phyloP scores from a whole-genome alignment of 352 stramenopile genomes.

The Globisporangium yorkense region DNA sequence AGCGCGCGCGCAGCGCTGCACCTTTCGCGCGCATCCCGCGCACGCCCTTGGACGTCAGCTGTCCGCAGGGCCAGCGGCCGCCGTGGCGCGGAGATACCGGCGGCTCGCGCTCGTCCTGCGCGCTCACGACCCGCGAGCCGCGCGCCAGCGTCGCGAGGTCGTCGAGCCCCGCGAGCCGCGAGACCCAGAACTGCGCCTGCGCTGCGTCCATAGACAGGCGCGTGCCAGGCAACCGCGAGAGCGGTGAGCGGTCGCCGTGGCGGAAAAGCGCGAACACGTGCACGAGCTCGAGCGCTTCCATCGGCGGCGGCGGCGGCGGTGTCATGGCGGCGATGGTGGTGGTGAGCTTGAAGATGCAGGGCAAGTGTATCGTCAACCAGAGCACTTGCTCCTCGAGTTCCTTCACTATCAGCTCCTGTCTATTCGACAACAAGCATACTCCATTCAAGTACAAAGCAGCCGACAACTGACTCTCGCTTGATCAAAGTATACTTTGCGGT shows the following conservation, averaged over 20 bases:
- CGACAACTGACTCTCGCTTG: not conserved
- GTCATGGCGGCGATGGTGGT: no score
- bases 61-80: slow-evolving; percentile 63
- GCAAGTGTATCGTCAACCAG: not conserved
- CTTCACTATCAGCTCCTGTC: not conserved
- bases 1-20: slow-evolving; percentile 30
- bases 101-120: slow-evolving; percentile 11
- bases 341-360: not conserved
- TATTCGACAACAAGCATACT: not conserved
- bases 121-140: slow-evolving; percentile 32
- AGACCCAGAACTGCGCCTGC: slow-evolving; percentile 63
- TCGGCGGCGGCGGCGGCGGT: not conserved
- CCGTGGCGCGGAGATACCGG: slow-evolving; percentile 44
- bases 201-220: slow-evolving; percentile 34
- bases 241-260: slow-evolving; percentile 73
- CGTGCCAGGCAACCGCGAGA: slow-evolving; percentile 43
- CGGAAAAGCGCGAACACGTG: slow-evolving; percentile 75
- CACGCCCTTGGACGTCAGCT: slow-evolving; percentile 65
- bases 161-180: slow-evolving; percentile 32
- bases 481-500: no score
- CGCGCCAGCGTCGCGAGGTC: slow-evolving; percentile 42
- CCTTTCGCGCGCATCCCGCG: slow-evolving; percentile 58
- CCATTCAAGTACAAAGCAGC: not conserved
- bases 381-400: not conserved
- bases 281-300: slow-evolving; percentile 28